phyloP scores from a whole-genome alignment of 2,329 filamentous ascomycete species.

The Aspergillus bombycis region DNA sequence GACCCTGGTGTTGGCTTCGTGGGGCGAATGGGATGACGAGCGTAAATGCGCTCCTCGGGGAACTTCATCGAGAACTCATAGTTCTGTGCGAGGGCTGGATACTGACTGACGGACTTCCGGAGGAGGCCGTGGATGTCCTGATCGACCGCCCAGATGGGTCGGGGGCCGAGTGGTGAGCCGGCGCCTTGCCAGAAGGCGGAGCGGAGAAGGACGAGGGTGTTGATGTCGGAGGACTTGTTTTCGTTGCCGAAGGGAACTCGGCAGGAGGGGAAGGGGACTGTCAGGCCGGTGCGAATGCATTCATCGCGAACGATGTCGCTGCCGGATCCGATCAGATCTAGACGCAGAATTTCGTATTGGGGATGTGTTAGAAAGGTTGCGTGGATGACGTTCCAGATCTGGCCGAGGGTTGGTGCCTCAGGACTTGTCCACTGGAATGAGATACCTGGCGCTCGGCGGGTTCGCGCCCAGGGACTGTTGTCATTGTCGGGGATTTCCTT shows the following conservation, averaged over 20 bases:
- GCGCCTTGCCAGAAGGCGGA: slow-evolving; percentile 71
- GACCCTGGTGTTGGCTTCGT: slow-evolving; percentile 72
- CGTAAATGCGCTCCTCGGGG: slow-evolving; percentile 55
- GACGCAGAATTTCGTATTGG: slow-evolving; percentile 38
- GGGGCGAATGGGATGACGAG: slow-evolving; percentile 71
- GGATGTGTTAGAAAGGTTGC: slow-evolving; percentile 36
- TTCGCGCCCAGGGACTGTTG: slow-evolving; percentile 45
- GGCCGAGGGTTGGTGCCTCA: slow-evolving; percentile 35
- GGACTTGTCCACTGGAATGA: slow-evolving; percentile 37
- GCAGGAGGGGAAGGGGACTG: slow-evolving; percentile 26
- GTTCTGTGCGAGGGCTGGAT: slow-evolving; percentile 42
- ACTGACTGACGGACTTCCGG: slow-evolving; percentile 29
- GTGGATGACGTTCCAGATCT: slow-evolving; percentile 46
- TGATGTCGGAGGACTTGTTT: slow-evolving; percentile 24
- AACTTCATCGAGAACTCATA: slow-evolving; percentile 46
- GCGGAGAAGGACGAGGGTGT: slow-evolving; percentile 52
- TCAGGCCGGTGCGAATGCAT: slow-evolving; percentile 40
- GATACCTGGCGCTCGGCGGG: slow-evolving; percentile 33
- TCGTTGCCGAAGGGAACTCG: slow-evolving; percentile 26
- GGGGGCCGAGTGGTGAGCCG: slow-evolving; percentile 67
- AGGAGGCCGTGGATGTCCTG: slow-evolving; percentile 36
- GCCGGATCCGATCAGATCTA: slow-evolving; percentile 34
- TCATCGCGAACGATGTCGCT: slow-evolving; percentile 47
- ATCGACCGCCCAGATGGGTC: slow-evolving; percentile 63
- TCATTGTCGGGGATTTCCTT: slow-evolving; percentile 35